These are phyloP conservation scores for Lophiostoma macrostomum DNA, from an alignment of 495 filamentous ascomycete genomes.

Conservation along the genomic window DNA sequence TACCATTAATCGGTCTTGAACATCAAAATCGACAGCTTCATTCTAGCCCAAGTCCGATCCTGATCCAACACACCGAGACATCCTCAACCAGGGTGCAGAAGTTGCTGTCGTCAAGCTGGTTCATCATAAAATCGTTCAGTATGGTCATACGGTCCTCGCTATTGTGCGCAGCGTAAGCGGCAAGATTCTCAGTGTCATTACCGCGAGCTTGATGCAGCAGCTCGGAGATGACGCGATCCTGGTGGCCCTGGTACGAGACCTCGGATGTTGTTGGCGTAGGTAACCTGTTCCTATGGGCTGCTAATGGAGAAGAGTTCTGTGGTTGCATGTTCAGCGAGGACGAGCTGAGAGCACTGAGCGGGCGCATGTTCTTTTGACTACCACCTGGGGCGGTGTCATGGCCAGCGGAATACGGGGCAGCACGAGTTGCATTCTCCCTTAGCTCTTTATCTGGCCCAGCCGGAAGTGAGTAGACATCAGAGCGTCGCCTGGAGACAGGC, in stretches of 20 bases:
- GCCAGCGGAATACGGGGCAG: no score
- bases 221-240: conserved; percentile 21
- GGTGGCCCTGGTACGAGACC: not conserved
- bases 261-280: not conserved
- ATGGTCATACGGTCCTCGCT: conserved; percentile 38
- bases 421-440: no score
- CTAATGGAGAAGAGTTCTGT: not conserved
- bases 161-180: conserved; percentile 38
- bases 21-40: no score
- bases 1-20: no score
- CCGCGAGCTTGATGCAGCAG: conserved; percentile 19
- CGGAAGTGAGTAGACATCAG: not conserved
- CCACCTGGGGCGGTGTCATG: no score
- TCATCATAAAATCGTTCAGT: conserved; percentile 45
- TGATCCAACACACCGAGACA: conserved; percentile 34
- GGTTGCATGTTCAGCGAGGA: no score
- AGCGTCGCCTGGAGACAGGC: no score
- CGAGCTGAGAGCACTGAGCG: no score
- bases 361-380: no score
- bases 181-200: conserved; percentile 23
- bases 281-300: not conserved
- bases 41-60: conserved; percentile 8
- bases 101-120: conserved; percentile 42
- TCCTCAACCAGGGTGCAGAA: conserved; percentile 47
- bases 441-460: not conserved